Base-by-base conservation (phyloP, 2,329 filamentous ascomycete species). In the Cucurbitaria berberidis region DNA sequence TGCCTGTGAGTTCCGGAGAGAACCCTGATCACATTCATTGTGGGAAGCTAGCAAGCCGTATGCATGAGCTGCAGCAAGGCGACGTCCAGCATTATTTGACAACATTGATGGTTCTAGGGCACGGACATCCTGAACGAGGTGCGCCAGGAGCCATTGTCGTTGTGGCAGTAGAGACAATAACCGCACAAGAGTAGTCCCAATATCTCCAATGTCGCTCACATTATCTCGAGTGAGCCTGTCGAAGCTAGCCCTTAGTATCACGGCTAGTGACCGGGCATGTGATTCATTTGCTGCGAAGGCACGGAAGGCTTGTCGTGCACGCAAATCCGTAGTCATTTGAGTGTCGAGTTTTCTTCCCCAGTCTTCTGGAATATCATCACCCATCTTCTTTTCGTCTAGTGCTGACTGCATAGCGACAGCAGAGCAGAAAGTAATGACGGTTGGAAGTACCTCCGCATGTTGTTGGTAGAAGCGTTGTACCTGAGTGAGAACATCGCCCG, bases 281-380 rank as follows among this genome's bases (percentile, higher is more conserved):
- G 70, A 56, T 29, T 71, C 64, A 18, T 66, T 56, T 18, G 67
- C 57, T 6, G 74, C 64, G 57, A 88, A 85, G 0, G 69, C 66
- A 48, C 81, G 83, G 49, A 92, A 81, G 5, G 81, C 81, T 22
- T 81, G 74, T 35, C 90, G 83, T 10, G 86, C 85, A 40, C 81
- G 77, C 52, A 88, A 81, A 66, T 93, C 89, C 5, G 88, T 89
- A 35, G 86, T 83, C 26, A 95, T 80, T 6, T 89, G 81, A 1
- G 86, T 84, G 61, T 93, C 89, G 2, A 98, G 80, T 61, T 89
- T 88, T 40, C 87, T 82, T 69, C 92, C 89, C 95, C 95, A 98
- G 57, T 93, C 90, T 40, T 89, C 86, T 62, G 93, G 89, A 21
- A 91, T 73, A 9, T 83, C 81, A 21, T 82, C 72, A 3, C 73